Evolutionary conservation across 2,329 filamentous ascomycete species (phyloP), one percentile per base, ranked within the genome.

Genomic region (Leptographium procerum): DNA sequence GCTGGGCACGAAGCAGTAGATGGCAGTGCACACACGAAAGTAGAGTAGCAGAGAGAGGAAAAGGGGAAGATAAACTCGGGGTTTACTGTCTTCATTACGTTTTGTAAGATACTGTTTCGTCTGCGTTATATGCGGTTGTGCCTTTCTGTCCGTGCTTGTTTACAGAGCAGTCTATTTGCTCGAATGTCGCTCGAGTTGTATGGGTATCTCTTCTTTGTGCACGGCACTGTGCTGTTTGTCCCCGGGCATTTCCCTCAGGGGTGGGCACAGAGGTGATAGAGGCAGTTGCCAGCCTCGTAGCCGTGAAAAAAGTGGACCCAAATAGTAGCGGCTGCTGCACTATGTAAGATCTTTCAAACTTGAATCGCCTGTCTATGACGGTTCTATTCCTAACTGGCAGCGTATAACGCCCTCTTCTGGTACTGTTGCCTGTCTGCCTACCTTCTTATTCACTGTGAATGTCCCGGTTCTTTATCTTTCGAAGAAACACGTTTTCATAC

Each of bases 1-100:
- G 63, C 75, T 95, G 63, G 78, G 80, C 54, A 70, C 75, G 57
- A 76, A 81, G 70, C 78, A 78, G 69, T 74, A 58, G 53, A 48
- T 31, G 36, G 36, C 19, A 22, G 36, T 43, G n/a, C 4, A 43
- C 19, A 43, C 33, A 6, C 14, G 24, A 1, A 10, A 26, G n/a
- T n/a, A 40, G 33, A 28, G 13, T 19, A 22, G 29, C 16, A 8
- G 29, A 19, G 14, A 28, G 26, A 47, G 13, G 34, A 5, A n/a
- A n/a, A n/a, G 14, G 40, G 28, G 28, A 19, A 43, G 36, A 19
- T 19, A 43, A 43, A 47, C 16, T 2, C 51, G 19, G 29, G 43
- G n/a, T 48, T n/a, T 24, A 11, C 47, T 26, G 10, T 50, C 13
- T 50, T 50, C 4, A 16, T 22, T 16, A 47, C 47, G 53, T 47